These are phyloP conservation scores for Fraxinus quadrangulata DNA, from an alignment of 257 asterid genomes.

Conservation along the genomic window DNA sequence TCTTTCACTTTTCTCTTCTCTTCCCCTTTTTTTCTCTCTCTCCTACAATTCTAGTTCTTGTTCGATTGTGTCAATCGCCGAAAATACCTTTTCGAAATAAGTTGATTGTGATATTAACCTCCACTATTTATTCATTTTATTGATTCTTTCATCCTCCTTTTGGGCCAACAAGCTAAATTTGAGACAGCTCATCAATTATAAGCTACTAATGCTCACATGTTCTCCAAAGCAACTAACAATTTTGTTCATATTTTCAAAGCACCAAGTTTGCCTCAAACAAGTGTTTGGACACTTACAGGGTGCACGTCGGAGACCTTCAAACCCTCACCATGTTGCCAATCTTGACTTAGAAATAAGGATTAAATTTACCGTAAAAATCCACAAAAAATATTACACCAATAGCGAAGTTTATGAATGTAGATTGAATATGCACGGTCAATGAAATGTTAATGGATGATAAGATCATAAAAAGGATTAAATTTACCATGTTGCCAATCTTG, in stretches of 20 bases:
- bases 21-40: too few species aligned
- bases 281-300: not conserved
- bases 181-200: not conserved
- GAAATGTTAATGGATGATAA: too few species aligned
- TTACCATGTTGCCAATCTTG: not conserved
- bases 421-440: not conserved
- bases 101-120: not conserved
- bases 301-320: constrained; percentile 13
- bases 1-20: too few species aligned
- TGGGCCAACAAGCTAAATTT: not conserved
- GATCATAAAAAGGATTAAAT: not conserved
- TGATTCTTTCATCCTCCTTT: not conserved
- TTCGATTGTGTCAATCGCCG: too few species aligned
- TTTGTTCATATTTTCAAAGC: too few species aligned
- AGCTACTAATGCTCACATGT: too few species aligned
- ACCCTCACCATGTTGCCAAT: constrained; percentile 14
- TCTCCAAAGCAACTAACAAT: too few species aligned
- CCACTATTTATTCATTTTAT: not conserved
- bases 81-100: too few species aligned
- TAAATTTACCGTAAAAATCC: not conserved
- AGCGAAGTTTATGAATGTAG: not conserved
- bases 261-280: constrained; percentile 3
- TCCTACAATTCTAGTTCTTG: too few species aligned
- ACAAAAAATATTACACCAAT: too few species aligned
- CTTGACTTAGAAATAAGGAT: not conserved